Base-by-base conservation (phyloP, 768 basidiomycete species). In the Podaxis sp. region DNA sequence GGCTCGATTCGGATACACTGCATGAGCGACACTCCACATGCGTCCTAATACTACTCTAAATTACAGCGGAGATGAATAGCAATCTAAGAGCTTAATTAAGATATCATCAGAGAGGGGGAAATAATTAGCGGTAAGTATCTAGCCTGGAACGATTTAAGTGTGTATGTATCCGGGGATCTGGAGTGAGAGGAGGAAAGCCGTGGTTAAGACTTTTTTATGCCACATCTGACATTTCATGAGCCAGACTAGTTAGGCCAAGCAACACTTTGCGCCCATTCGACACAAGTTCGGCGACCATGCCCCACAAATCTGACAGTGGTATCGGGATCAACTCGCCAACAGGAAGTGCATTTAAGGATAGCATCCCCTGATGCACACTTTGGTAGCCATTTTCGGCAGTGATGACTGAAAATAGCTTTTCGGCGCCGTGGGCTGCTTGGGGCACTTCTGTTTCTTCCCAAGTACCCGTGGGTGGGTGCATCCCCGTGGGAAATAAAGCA, bases 401-500 rank as follows among this genome's bases (percentile, higher is more conserved):
- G 12, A 33, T 24, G 6, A 13, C 50, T 22, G 59, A 53, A 41
- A 60, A 33, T 29, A 60, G 43, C 51, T 46, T 53, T 33, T 53
- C 59, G 4, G 29, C 19, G 4, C 52, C 52, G 19, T 53, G 52
- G 7, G n/a, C 2, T 17, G n/a, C 36, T n/a, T 19, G 4, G 24
- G 58, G 37, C 17, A 25, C 17, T 47, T 50, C 57, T 27, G 12
- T 40, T 15, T 17, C 46, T 13, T 22, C 19, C 15, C 17, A 2
- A 40, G 19, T 27, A 40, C 51, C 58, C 3, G 33, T 2, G 8
- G 7, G 11, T 15, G 13, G 5, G 33, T 8, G 12, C 17, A 38
- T 51, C 17, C 19, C 40, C 2, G 22, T 73, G 5, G 75, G 72
- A 61, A 79, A 78, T 15, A 78, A 67, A 11, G 8, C 33, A 33